Evolutionary conservation across 2,329 filamentous ascomycete genomes (phyloP).

Genomic region (Fusarium praegraminearum): DNA sequence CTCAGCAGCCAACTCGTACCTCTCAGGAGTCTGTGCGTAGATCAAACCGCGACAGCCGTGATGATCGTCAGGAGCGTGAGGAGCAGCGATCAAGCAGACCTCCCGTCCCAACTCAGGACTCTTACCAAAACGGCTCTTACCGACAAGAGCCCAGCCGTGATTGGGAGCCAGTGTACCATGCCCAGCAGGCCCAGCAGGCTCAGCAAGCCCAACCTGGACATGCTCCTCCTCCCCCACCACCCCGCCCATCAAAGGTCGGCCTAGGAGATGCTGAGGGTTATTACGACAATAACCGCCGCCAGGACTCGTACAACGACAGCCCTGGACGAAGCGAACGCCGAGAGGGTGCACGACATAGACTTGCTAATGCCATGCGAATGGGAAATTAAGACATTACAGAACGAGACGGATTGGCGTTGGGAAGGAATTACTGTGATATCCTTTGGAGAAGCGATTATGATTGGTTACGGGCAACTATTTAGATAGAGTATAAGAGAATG

Average conservation of each 20-base stretch:
- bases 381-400: constrained; percentile 31
- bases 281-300: constrained; percentile 46
- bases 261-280: constrained; percentile 52
- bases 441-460: constrained; percentile 33
- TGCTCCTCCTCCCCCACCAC: constrained; percentile 53
- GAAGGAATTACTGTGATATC: constrained; percentile 35
- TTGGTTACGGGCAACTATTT: constrained; percentile 12
- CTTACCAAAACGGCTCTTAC: constrained; percentile 38
- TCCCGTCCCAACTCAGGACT: constrained; percentile 40
- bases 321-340: constrained; percentile 42
- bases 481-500: constrained; percentile 31
- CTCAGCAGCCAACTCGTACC: constrained; percentile 18
- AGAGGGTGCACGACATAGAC: constrained; percentile 51
- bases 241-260: constrained; percentile 54
- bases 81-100: constrained; percentile 40
- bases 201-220: constrained; percentile 35
- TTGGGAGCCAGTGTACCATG: constrained; percentile 49
- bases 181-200: constrained; percentile 22
- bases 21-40: constrained; percentile 42
- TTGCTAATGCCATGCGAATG: constrained; percentile 52
- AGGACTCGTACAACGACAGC: constrained; percentile 42
- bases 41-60: constrained; percentile 42
- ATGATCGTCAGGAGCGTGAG: constrained; percentile 40
- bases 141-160: constrained; percentile 45
- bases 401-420: constrained; percentile 31